Conservation (phyloP, 1,139 yeast species). For the Pichia kudriavzevii region DNA sequence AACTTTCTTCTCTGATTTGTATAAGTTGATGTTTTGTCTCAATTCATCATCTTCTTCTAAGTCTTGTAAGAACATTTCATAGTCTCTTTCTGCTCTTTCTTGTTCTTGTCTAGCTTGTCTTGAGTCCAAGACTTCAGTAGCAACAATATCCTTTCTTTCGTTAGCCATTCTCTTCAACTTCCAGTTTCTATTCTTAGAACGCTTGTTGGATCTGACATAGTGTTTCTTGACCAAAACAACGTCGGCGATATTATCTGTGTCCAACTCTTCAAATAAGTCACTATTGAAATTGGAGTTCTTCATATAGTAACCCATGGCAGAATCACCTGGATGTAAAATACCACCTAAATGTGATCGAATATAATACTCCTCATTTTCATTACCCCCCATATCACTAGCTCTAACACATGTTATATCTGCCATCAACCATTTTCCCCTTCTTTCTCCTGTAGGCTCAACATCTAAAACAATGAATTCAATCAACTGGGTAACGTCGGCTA, state of each 20-base stretch:
- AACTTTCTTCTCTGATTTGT: conserved; percentile 49
- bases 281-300: conserved; percentile 82
- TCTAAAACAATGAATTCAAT: conserved; percentile 89
- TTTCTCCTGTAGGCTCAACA: conserved; percentile 86
- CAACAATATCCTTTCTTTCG: conserved; percentile 84
- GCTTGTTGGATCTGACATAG: conserved; percentile 73
- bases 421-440: conserved; percentile 71
- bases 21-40: conserved; percentile 82
- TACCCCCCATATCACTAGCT: conserved; percentile 75
- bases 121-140: conserved; percentile 48
- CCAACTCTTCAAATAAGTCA: conserved; percentile 71
- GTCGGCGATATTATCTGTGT: conserved; percentile 66
- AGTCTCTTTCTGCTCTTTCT: conserved; percentile 91
- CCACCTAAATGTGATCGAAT: conserved; percentile 91
- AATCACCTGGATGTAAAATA: conserved; percentile 91
- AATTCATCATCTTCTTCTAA: conserved; percentile 95
- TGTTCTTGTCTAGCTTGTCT: conserved; percentile 73
- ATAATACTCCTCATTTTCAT: conserved; percentile 64
- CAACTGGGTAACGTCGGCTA: conserved; percentile 69
- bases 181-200: conserved; percentile 82
- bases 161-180: conserved; percentile 96
- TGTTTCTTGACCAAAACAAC: conserved; percentile 87
- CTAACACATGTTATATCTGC: conserved; percentile 90
- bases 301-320: conserved; percentile 83
- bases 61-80: conserved; percentile 92